Conservation (phyloP, 768 basidiomycete genomes). For the Lentinula lateritia region DNA sequence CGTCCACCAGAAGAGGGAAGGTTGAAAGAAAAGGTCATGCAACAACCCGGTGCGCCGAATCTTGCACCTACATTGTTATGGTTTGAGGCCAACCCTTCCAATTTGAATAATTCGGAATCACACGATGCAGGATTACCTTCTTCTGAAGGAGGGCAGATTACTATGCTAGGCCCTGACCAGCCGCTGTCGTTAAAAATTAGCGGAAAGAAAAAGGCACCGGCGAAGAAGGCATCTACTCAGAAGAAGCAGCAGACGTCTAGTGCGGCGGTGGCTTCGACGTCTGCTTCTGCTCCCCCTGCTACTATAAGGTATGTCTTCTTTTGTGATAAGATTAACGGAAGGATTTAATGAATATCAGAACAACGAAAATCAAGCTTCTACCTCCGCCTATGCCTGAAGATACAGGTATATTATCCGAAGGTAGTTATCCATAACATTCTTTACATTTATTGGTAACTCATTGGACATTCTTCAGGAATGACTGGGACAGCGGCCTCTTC, state of each 20-base stretch:
- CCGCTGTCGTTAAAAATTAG: constrained; percentile 10
- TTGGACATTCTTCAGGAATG: constrained; percentile 34
- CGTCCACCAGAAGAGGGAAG: constrained; percentile 37
- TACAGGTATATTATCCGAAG: constrained; percentile 54
- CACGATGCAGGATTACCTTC: constrained; percentile 25
- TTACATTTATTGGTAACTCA: constrained; percentile 5
- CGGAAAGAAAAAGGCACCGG: constrained; percentile 7
- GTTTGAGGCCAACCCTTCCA: constrained; percentile 35
- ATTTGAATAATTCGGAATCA: constrained; percentile 18
- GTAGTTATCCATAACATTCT: constrained; percentile 25
- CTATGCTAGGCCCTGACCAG: constrained; percentile 1
- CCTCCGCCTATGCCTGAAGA: constrained; percentile 26
- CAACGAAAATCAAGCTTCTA: background rate
- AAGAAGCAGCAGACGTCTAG: constrained; percentile 16
- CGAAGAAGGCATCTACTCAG: constrained; percentile 14
- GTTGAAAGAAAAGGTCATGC: constrained; percentile 34
- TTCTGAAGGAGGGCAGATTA: background rate
- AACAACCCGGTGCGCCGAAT: constrained; percentile 26
- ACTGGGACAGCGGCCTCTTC: constrained; percentile 72
- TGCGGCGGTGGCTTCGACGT: background rate
- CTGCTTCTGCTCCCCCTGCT: constrained; percentile 5
- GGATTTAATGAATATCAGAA: background rate
- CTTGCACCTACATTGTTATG: constrained; percentile 35
- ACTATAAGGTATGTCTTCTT: constrained; percentile 6
- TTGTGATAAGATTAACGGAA: background rate